Base-by-base conservation (phyloP, 306 rosid genomes). In the Ammopiptanthus mongolicus region DNA sequence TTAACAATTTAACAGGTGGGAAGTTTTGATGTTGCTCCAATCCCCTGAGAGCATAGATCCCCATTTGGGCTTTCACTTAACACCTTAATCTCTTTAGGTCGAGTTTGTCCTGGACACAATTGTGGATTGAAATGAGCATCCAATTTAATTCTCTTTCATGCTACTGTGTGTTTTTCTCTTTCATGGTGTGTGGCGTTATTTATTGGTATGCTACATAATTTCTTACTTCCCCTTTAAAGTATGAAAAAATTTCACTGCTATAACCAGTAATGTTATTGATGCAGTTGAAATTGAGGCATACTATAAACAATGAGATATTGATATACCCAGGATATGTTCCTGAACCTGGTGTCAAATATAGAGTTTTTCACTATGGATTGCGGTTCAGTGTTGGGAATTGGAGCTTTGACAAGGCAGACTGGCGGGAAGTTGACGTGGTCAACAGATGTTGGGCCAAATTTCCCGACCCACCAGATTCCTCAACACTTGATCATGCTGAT, bases 351-450 rank as follows among this genome's bases (percentile, higher is more conserved):
- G 86, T 95, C 81, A 83, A 78, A 14, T 95, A 92, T 73, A 81
- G 99, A 86, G 97, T 95, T 82, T 95, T 95, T 74, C 99, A 95
- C 69, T 95, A 95, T 2, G 99, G 99, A 73, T 86, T 95, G 80
- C 91, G 78, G 66, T 95, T 90, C 80, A 75, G 75, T 57, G 87
- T 90, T 46, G 99, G 99, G 58, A 95, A 95, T 69, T 95, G 99
- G 99, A 95, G 99, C 86, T 87, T 95, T 69, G 97, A 89, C 85
- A 95, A 95, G 75, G 99, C 99, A 75, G 90, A 84, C 1, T 90
- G 92, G 96, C 89, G 97, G 52, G 69, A 84, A 2, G 78, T 79
- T 50, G 97, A 92, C 29, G 55, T 95, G 86, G 85, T 90, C 14
- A 88, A 95, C 86, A 84, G 3, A 82, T 95, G 99, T 78, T 86